Evolutionary conservation across 345 rosid species (phyloP), one percentile per base, ranked within the genome.

Genomic region (Rhizophora apiculata): DNA sequence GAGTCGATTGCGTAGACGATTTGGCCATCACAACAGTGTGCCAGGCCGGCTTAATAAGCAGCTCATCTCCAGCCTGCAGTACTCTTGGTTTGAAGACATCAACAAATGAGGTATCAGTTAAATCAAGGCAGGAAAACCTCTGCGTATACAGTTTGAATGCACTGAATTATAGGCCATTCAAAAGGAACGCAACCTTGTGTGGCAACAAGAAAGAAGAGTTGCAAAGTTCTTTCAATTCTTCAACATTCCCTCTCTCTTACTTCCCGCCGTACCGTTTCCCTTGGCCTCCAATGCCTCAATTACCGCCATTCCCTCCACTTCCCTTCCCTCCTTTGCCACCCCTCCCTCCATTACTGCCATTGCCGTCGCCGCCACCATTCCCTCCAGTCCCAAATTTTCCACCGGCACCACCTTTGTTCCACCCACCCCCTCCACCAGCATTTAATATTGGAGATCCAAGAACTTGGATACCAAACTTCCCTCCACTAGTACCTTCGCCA

Each of bases 141-240:
- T 95, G 97, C 65, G 85, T 95, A 74, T 91, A 85, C 83, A 87
- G 96, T 87, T 72, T 95, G 69, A 86, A 75, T 75, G 88, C 96
- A 6, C 75, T 95, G 62, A 89, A 83, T 68, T 95, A 78, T 48
- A 88, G 72, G 65, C 96, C 97, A n/a, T 53, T 74, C 19, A 73
- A 82, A 55, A 85, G 21, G 65, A 92, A 95, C 68, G 54, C 32
- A 19, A 85, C 89, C 49, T 48, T 92, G 27, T 95, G 92, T 59
- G 77, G 82, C 56, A 79, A 67, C 37, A 54, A 54, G 32, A 78
- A 70, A 60, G 71, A 82, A 72, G 69, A 74, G 43, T 32, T 70
- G 16, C 34, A 22, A 53, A 67, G 27, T 72, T 62, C 83, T 8
- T 56, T 80, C 20, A 70, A 78, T 67, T 84, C 89, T 51, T 90